Conservation (phyloP, 164 flowering plant genomes). For the Aristolochia fimbriata region DNA sequence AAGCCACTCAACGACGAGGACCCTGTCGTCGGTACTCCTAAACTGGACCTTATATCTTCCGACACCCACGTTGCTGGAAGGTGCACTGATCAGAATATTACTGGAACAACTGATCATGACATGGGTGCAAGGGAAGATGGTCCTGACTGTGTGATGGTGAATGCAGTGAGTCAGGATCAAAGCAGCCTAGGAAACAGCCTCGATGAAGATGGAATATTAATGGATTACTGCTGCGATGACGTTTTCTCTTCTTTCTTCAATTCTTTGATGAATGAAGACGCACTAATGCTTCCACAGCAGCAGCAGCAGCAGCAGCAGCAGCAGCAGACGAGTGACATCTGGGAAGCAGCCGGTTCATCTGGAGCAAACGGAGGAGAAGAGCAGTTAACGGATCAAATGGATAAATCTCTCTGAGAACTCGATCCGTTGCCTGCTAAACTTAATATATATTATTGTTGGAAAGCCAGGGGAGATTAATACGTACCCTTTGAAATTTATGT, state of each 20-base stretch:
- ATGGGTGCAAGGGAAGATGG: too few species aligned
- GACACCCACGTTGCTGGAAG: not conserved
- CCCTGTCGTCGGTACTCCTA: not conserved
- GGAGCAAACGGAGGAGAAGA: not conserved
- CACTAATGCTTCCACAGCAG: conserved; percentile 18
- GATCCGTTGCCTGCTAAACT: too few species aligned
- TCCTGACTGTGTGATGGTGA: too few species aligned
- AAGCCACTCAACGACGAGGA: conserved; percentile 28
- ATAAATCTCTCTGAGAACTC: not conserved
- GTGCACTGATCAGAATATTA: not conserved
- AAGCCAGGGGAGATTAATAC: too few species aligned
- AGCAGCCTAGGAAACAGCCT: not conserved
- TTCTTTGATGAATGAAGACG: conserved; percentile 41
- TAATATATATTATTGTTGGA: too few species aligned
- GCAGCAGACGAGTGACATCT: conserved; percentile 11
- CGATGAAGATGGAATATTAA: conserved; percentile 19
- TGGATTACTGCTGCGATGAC: conserved; percentile 28
- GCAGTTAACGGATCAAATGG: not conserved
- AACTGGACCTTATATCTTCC: conserved; percentile 10
- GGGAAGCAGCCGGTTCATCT: conserved; percentile 13
- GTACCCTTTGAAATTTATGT: too few species aligned
- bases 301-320: conserved; percentile 8
- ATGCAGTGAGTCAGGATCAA: too few species aligned
- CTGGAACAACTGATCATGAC: not conserved
- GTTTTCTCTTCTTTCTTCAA: conserved; percentile 52